phyloP scores from a whole-genome alignment of 208 protist species.

The Balamuthia mandrillaris region DNA sequence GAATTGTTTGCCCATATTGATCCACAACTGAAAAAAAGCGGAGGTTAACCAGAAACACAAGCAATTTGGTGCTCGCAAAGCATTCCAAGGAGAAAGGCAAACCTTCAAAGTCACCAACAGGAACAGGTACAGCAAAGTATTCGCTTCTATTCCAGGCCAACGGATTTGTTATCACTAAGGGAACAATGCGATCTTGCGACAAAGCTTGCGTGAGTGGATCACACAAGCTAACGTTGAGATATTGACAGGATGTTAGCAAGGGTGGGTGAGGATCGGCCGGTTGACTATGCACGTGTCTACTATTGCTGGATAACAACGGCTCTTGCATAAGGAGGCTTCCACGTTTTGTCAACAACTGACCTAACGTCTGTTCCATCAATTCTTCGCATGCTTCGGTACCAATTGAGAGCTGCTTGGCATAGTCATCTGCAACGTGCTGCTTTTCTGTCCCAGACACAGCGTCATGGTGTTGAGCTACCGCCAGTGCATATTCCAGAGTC shows the following conservation, averaged over 20 bases:
- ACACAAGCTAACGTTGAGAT: constrained; percentile 30
- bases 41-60: no score
- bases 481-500: constrained; percentile 31
- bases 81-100: neutral
- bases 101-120: neutral
- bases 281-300: no score
- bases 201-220: neutral
- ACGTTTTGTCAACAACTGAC: no score
- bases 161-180: constrained; percentile 8
- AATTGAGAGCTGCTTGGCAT: neutral
- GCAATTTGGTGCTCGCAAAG: no score
- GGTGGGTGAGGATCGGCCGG: no score
- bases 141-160: constrained; percentile 14
- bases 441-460: constrained; percentile 56
- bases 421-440: constrained; percentile 27
- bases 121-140: constrained; percentile 17
- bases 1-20: neutral
- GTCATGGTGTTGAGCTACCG: constrained; percentile 62
- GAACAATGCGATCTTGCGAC: neutral
- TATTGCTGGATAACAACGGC: no score
- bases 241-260: neutral
- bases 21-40: no score
- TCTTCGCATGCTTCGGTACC: no score
- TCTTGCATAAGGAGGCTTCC: no score
- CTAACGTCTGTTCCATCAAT: no score